These are phyloP conservation scores for Lepidium didymum DNA, from an alignment of 345 rosid genomes.

Conservation along the genomic window DNA sequence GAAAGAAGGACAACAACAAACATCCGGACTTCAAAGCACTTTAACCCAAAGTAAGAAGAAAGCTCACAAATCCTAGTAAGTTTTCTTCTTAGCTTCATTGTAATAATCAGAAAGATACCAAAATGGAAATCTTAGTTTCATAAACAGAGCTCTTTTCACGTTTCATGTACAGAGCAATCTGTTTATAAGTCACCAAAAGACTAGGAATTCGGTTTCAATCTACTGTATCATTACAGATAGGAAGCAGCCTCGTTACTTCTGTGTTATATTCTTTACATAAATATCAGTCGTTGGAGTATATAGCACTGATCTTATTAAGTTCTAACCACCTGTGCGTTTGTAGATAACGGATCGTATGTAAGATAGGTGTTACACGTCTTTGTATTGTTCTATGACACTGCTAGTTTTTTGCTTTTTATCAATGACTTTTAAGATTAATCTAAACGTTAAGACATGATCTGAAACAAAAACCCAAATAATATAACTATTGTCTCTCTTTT, in stretches of 20 bases:
- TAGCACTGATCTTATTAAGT: neutral
- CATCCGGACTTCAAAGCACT: neutral
- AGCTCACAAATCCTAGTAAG: conserved; percentile 8
- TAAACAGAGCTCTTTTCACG: too few species aligned
- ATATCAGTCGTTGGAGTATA: neutral
- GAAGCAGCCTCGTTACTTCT: neutral
- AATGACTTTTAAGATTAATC: conserved; percentile 11
- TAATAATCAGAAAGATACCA: neutral
- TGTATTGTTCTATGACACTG: conserved; percentile 1
- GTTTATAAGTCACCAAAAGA: too few species aligned
- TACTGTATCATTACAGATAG: neutral
- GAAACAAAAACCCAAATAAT: conserved; percentile 17
- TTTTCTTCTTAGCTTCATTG: conserved; percentile 15
- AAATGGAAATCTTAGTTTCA: too few species aligned
- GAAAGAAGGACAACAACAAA: neutral
- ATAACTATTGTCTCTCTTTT: conserved; percentile 14
- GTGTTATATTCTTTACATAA: neutral
- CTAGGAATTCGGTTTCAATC: too few species aligned
- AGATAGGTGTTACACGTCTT: neutral
- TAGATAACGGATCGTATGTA: neutral
- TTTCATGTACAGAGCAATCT: too few species aligned
- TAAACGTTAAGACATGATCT: conserved; percentile 14
- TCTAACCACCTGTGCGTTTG: neutral
- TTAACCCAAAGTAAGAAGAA: neutral
- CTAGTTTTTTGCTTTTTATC: neutral